Evolutionary conservation across 345 rosid genomes (phyloP).

Genomic region (Kernera saxatilis): DNA sequence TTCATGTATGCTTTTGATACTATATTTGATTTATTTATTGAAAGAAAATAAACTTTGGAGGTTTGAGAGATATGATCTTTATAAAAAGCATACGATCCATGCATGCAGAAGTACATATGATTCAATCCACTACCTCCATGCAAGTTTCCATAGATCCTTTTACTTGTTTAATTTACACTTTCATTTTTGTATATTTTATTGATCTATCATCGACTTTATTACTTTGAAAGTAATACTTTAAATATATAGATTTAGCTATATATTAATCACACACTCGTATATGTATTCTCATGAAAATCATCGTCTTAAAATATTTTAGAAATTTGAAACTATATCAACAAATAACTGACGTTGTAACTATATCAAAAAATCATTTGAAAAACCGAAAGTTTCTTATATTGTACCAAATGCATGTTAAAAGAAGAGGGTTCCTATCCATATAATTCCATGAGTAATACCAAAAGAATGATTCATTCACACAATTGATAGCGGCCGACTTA

Average conservation of each 20-base stretch:
- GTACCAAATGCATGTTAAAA: background rate
- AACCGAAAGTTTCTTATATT: background rate
- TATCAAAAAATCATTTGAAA: background rate
- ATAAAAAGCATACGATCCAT: conserved; percentile 23
- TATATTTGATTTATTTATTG: background rate
- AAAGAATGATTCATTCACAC: background rate
- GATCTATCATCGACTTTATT: background rate
- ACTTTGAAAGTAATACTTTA: background rate
- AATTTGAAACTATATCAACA: background rate
- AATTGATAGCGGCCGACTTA: background rate
- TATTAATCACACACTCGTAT: background rate
- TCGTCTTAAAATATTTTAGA: background rate
- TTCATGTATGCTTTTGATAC: conserved; percentile 27
- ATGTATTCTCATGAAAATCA: background rate
- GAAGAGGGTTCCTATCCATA: background rate
- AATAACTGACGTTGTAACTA: background rate
- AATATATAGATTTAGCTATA: background rate
- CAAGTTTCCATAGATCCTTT: conserved; percentile 21
- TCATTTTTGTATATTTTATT: background rate
- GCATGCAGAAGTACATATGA: conserved; percentile 30
- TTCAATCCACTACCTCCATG: conserved; percentile 24
- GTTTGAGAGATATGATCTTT: conserved; percentile 19
- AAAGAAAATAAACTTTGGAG: conserved; percentile 17
- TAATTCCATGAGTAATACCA: background rate
- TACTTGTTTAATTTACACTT: background rate